Base-by-base conservation (phyloP, 106 monocot species). In the Dendrobium chrysotoxum region DNA sequence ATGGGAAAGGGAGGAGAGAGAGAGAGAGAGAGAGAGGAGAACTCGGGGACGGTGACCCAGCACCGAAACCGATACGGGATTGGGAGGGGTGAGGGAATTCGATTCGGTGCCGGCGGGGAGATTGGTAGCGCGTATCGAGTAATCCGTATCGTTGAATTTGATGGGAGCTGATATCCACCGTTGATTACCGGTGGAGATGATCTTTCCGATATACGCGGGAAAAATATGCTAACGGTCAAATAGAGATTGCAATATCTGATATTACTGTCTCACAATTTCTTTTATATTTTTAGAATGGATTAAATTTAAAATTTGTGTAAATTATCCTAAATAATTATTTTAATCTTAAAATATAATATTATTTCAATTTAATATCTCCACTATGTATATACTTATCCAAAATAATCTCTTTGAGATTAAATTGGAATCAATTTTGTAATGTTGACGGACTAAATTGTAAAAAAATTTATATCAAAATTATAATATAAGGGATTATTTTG, bases 41-140 rank as follows among this genome's bases (percentile, higher is more conserved):
- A 16, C 39, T 78, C 38, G 35, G 78, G 54, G 79, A 79, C 42
- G 84, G 84, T 73, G 79, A 84, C 65, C 73, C 79, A 21, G 18
- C 26, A 53, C 71, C 77, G 82, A 70, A 77, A 82, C 82, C 70
- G 77, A 67, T 1, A 50, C 53, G 77, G 35, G 35, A 3, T 21
- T 53, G 20, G 23, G 71, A 3, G 4, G 6, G 28, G 7, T 3
- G 5, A 40, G 4, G 39, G 18, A 17, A 16, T 39, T 73, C 72
- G 35, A 17, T 39, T 73, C 18, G 35, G 40, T 73, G 40, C 40
- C 72, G 72, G 40, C 17, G 3, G 67, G 30, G 26, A 11, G 67
- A 67, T 67, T 30, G 67, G 67, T 67, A 67, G 67, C 67, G 11
- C 26, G 5, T 7, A 17, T 73, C 2, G 0, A 40, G 3, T 8